Evolutionary conservation across 2,329 filamentous ascomycete species (phyloP), one percentile per base, ranked within the genome.

Genomic region (Talaromyces verruculosus): DNA sequence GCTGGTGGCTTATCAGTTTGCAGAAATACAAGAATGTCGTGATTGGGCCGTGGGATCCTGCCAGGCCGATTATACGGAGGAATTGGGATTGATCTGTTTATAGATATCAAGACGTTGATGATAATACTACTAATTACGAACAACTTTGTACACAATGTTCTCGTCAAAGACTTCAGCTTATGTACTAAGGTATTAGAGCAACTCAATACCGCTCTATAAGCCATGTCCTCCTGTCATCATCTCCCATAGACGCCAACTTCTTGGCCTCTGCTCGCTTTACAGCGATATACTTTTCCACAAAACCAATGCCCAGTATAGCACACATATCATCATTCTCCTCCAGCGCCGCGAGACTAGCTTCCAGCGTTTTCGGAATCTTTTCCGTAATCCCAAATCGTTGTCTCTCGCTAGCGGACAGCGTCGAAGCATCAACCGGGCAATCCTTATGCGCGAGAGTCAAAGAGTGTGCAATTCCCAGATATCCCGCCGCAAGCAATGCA

Each of bases 1-100:
- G 92, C 75, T 98, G 93, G 94, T 98, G 95, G 93, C 81, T 99
- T 69, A 98, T 99, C 74, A 91, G 93, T 8, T 79, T 99, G 77
- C 95, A 99, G 80, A 94, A 96, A 81, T 99, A 98, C 80, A 99
- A 99, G 83, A 98, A 98, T 77, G 95, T 98, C 80, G 97, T 99
- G 71, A 92, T 93, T 74, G 95, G 95, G 51, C 95, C 95, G 1
- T 99, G 95, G 95, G 95, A 99, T 80, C 93, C 94, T 22, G 95
- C 95, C 6, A 85, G 93, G 75, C 95, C 95, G 10, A 77, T 82
- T 57, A 77, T 82, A 65, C 73, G 78, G 49, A 74, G 78, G 41
- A 78, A 78, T 65, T 80, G 78, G 78, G 78, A 80, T 69, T 80
- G 68, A 69, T n/a, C 25, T 22, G 17, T 41, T 30, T 11, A 17